Evolutionary conservation across 768 basidiomycete genomes (phyloP), one percentile per base, ranked within the genome.

Genomic region (Pleurotus djamor): DNA sequence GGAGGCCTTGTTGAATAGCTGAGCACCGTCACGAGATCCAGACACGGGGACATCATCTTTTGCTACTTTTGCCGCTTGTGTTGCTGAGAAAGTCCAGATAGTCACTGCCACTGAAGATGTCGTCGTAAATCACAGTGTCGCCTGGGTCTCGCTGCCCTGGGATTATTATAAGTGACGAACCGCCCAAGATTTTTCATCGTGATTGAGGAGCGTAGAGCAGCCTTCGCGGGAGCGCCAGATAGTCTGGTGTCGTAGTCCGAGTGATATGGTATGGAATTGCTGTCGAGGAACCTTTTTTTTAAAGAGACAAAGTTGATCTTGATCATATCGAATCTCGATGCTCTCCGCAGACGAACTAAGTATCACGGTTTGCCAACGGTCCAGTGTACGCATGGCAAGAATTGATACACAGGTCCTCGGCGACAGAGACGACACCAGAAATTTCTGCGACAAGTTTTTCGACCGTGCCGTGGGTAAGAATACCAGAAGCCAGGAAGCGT

Each of bases 201-300:
- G 64, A 59, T 79, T 73, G 0, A 47, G 17, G 67, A 79, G 71
- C 1, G 60, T n/a, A 0, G 41, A 3, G 0, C 77, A 72, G 44
- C 68, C 65, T 13, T 67, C 59, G 3, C 54, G 61, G 2, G 55
- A 54, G 7, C 52, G 59, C 13, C 72, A 65, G 1, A 75, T 61
- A 0, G 79, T 76, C 52, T 82, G 79, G 0, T 81, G 57, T 51
- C 79, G 78, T 0, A 76, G 79, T 3, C 78, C 77, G 12, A 80
- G 45, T 0, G 70, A 76, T 17, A 81, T 72, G 0, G 78, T 81
- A 5, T 57, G 58, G 34, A 74, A 74, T 12, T 73, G 65, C 13
- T 74, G 64, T 0, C 68, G 65, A 0, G 78, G 65, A 1, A 73
- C 52, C 21, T 61, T 61, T 52, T 72, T 71, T 4, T 57, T 21